phyloP scores from a whole-genome alignment of 148 eudicot species.

The Vaccinium corymbosum region DNA sequence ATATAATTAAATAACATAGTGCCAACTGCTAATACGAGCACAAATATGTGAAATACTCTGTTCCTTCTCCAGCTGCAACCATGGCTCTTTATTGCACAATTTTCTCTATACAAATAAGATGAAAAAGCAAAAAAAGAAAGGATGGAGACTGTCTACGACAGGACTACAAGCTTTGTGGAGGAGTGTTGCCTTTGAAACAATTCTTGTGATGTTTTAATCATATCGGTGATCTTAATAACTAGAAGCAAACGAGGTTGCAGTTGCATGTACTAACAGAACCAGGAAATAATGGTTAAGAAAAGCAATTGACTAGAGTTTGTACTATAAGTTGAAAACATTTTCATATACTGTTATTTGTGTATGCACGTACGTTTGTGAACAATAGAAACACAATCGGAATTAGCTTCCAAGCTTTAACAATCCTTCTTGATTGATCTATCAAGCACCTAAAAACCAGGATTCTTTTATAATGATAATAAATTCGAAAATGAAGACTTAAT shows the following conservation, averaged over 20 bases:
- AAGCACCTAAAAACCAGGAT: not conserved
- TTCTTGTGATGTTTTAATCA: not conserved
- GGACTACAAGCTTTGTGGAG: not conserved
- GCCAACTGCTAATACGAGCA: not conserved
- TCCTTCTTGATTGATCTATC: not conserved
- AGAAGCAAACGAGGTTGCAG: slow-evolving; percentile 3
- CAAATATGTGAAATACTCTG: not conserved
- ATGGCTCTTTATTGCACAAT: not conserved
- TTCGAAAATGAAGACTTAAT: not conserved
- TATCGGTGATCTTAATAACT: not conserved
- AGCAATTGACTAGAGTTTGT: not conserved
- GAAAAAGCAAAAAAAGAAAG: not conserved
- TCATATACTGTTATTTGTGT: not conserved
- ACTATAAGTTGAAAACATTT: not conserved
- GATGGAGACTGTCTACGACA: not conserved
- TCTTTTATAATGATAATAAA: not conserved
- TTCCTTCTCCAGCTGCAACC: not conserved
- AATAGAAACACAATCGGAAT: not conserved
- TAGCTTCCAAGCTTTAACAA: not conserved
- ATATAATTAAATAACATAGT: not conserved
- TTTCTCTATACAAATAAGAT: not conserved
- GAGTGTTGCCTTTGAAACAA: not conserved
- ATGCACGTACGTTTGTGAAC: not conserved
- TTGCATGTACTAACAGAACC: not conserved
- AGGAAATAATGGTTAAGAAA: not conserved